These are phyloP conservation scores for Taxawa tesnikishii DNA, from an alignment of 2,329 filamentous ascomycete species.

Conservation along the genomic window DNA sequence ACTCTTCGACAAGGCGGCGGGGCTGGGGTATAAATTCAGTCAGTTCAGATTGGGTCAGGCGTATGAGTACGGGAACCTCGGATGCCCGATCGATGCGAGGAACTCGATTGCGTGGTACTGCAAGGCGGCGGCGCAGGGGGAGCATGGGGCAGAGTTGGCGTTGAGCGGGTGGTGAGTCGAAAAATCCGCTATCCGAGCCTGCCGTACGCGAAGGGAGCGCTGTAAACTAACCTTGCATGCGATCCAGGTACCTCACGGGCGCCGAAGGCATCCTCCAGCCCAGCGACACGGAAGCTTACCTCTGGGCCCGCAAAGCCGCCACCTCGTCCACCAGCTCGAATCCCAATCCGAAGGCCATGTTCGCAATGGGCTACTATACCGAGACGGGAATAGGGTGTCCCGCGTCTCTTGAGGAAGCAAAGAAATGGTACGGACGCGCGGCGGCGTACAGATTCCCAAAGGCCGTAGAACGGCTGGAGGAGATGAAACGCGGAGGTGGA, in stretches of 20 bases:
- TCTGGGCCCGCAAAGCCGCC: constrained; percentile 93
- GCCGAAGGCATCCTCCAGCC: constrained; percentile 77
- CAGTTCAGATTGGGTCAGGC: constrained; percentile 82
- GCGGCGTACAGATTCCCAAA: constrained; percentile 97
- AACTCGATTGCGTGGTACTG: constrained; percentile 91
- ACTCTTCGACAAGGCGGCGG: constrained; percentile 73
- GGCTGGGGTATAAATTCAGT: constrained; percentile 87
- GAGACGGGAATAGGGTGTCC: constrained; percentile 86
- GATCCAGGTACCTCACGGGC: constrained; percentile 84
- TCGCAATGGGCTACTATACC: constrained; percentile 96
- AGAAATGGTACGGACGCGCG: constrained; percentile 95
- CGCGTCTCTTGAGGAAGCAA: constrained; percentile 84
- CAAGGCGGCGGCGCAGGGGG: constrained; percentile 77
- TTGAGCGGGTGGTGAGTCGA: constrained; percentile 29
- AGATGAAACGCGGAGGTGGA: constrained; percentile 70
- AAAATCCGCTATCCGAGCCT: too few species aligned
- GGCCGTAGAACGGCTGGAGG: constrained; percentile 82
- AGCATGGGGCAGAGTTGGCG: constrained; percentile 74
- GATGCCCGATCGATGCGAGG: constrained; percentile 69
- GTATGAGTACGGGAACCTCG: constrained; percentile 80
- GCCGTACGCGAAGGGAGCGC: too few species aligned
- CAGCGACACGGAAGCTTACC: constrained; percentile 89
- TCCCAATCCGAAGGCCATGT: constrained; percentile 81
- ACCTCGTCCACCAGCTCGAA: constrained; percentile 61
- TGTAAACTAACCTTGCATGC: too few species aligned